Conservation (phyloP, 164 flowering plant species). For the Platanus orientalis region DNA sequence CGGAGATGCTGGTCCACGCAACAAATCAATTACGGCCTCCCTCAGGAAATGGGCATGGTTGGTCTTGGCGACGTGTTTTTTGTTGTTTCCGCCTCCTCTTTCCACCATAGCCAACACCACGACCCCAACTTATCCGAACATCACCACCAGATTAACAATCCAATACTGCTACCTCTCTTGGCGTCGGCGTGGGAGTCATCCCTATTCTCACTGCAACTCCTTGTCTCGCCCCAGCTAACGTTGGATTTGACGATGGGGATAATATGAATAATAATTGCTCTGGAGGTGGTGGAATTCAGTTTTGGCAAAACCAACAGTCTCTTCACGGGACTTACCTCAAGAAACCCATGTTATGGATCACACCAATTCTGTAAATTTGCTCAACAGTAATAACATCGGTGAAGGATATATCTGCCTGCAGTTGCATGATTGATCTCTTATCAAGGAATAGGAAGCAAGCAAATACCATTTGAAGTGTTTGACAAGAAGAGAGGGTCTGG, state of each 20-base stretch:
- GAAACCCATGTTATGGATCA: constrained; percentile 27
- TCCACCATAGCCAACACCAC: constrained; percentile 34
- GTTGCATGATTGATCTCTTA: too few species aligned
- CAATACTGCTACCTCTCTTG: constrained; percentile 36
- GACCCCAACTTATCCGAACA: constrained; percentile 23
- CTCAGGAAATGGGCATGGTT: constrained; percentile 69
- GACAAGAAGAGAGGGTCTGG: too few species aligned
- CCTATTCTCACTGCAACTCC: constrained; percentile 57
- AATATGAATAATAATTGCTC: neutral
- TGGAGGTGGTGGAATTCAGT: constrained; percentile 27
- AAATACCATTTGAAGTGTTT: too few species aligned
- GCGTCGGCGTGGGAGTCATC: constrained; percentile 46
- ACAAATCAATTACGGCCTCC: constrained; percentile 41
- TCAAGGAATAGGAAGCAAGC: too few species aligned
- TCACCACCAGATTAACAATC: constrained; percentile 16
- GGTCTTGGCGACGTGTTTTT: constrained; percentile 63
- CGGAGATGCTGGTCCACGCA: constrained; percentile 24
- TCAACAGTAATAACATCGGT: constrained; percentile 12
- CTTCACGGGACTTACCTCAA: constrained; percentile 21
- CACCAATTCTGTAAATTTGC: constrained; percentile 15
- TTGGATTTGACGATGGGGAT: constrained; percentile 20
- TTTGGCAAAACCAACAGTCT: constrained; percentile 38
- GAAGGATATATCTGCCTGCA: too few species aligned
- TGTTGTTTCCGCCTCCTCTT: constrained; percentile 58
- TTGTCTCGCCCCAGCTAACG: constrained; percentile 17